A percentile compares a stretch with the other conserved stretches of the same genome.
phyloP scores from a whole-genome alignment of 2,329 filamentous ascomycete genomes.

The Diplodia mutila region DNA sequence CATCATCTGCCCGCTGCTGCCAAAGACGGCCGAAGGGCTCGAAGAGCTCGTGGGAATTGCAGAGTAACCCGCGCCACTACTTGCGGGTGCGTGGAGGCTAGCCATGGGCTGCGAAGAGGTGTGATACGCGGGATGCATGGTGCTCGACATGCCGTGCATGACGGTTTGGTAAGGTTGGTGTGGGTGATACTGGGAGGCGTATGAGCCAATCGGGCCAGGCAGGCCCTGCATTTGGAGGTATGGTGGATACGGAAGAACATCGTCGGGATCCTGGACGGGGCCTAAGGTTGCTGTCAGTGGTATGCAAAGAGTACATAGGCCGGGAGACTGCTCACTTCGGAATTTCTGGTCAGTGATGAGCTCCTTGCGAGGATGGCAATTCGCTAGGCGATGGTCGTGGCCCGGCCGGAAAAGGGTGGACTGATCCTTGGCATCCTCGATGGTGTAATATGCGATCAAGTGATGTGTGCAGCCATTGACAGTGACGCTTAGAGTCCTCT shows the following conservation, averaged over 20 bases:
- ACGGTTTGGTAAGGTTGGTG: constrained; percentile 11
- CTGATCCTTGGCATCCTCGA: constrained; percentile 68
- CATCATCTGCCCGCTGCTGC: constrained; percentile 9
- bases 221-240: neutral
- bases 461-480: constrained; percentile 78
- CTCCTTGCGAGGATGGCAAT: constrained; percentile 25
- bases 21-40: constrained; percentile 3
- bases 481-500: constrained; percentile 88
- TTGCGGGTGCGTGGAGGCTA: constrained; percentile 10
- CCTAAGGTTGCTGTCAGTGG: neutral
- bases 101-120: constrained; percentile 15
- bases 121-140: constrained; percentile 6
- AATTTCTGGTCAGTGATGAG: constrained; percentile 25
- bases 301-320: neutral
- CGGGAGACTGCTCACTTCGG: constrained; percentile 10
- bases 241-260: constrained; percentile 13
- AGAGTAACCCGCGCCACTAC: neutral
- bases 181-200: constrained; percentile 12
- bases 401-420: constrained; percentile 17
- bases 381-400: constrained; percentile 15
- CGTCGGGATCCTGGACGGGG: constrained; percentile 22
- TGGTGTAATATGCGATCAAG: constrained; percentile 84
- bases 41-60: constrained; percentile 5
- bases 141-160: constrained; percentile 6
- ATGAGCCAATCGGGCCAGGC: constrained; percentile 1